Base-by-base conservation (phyloP, 2,329 filamentous ascomycete species). In the Fusarium staphyleae region DNA sequence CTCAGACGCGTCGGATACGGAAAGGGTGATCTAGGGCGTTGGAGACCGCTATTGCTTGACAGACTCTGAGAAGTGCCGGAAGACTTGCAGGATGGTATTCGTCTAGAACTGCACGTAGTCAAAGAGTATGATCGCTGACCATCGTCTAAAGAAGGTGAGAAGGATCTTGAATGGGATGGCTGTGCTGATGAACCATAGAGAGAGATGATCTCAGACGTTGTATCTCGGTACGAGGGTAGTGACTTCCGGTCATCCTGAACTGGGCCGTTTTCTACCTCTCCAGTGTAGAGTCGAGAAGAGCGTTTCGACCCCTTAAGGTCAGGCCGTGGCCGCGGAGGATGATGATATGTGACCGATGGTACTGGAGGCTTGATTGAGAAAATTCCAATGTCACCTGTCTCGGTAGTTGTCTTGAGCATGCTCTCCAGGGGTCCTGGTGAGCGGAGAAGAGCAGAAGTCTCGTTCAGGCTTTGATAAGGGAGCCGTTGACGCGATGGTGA, bases 331-430 rank as follows among this genome's bases (percentile, higher is more conserved):
- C 69, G 70, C 52, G 69, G 60, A 11, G 60, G 56, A 6, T 66
- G 65, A 30, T 69, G 67, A 42, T 69, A 69, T 7, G 69, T 64
- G 10, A 69, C 68, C 5, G 71, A 70, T 11, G 74, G 71, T 9
- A 55, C 26, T 30, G 57, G 45, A 3, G 65, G 61, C 29, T 63
- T 77, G 60, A 85, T 83, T 44, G 81, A 84, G 68, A 86, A 87
- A 42, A 82, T 71, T 4, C 83, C 84, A 60, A 86, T 84, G 60
- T 87, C 83, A n/a, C 85, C 84, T 8, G 84, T 86, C 66, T 87
- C 85, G 1, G 84, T 87, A 1, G 82, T 86, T 3, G 81, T 87
- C 72, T 83, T 87, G 52, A 87, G 74, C 85, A 87, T 87, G 68
- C 83, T 81, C 61, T 85, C 80, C n/a, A 87, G 72, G 2, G 81